Percentiles rank a stretch among this genome's conserved stretches.
Conservation (phyloP, 805 yeast species). For the Lipomyces kockii region DNA sequence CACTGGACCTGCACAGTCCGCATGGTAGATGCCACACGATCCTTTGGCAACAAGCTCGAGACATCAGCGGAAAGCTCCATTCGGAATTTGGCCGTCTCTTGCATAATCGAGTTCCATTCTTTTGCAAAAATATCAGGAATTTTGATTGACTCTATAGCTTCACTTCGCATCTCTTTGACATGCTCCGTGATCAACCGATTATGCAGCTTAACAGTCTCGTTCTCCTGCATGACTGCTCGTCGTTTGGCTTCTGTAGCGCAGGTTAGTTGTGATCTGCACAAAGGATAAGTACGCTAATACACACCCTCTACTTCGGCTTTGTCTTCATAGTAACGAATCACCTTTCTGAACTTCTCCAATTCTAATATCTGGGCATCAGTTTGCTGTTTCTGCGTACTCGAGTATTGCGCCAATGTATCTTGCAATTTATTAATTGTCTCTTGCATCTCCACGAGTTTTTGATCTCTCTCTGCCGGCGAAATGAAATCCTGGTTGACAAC, state of each 20-base stretch:
- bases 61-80: not conserved
- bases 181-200: constrained; percentile 42
- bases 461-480: constrained; percentile 48
- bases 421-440: constrained; percentile 45
- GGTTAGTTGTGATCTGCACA: not conserved
- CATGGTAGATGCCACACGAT: not conserved
- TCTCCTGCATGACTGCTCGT: constrained; percentile 42
- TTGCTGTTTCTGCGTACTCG: constrained; percentile 37
- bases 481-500: constrained; percentile 53
- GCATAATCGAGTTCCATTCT: constrained; percentile 16
- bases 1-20: not conserved
- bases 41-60: not conserved
- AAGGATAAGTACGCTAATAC: not conserved
- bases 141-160: not conserved
- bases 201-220: constrained; percentile 40
- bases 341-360: constrained; percentile 40
- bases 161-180: constrained; percentile 36
- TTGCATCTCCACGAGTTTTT: constrained; percentile 49
- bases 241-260: constrained; percentile 41
- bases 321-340: constrained; percentile 44
- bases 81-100: constrained; percentile 7
- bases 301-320: constrained; percentile 38
- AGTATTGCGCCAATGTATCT: constrained; percentile 33
- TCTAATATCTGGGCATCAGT: constrained; percentile 40
- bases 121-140: constrained; percentile 11